phyloP scores from a whole-genome alignment of 352 stramenopile species.

The Phytophthora syringae region DNA sequence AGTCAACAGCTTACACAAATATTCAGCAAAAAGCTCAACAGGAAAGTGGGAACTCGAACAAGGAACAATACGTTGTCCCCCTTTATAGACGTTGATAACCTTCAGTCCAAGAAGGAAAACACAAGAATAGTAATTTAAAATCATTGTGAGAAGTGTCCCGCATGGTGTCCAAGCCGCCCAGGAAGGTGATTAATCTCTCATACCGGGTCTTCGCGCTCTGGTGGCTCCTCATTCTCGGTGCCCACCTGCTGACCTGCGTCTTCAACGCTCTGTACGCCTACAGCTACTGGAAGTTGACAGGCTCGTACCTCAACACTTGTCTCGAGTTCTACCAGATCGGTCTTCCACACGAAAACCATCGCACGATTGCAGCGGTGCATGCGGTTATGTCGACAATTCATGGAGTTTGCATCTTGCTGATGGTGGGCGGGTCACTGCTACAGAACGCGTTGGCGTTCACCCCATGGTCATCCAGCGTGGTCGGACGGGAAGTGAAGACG shows the following conservation, averaged over 20 bases:
- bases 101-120: no score
- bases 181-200: slow-evolving; percentile 3
- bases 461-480: slow-evolving; percentile 15
- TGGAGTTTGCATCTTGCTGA: slow-evolving; percentile 22
- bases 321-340: slow-evolving; percentile 19
- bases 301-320: slow-evolving; percentile 3
- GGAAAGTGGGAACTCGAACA: no score
- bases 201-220: not conserved
- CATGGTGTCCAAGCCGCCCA: no score
- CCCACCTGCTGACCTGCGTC: not conserved
- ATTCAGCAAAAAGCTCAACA: no score
- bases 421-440: slow-evolving; percentile 12
- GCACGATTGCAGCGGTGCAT: slow-evolving; percentile 24
- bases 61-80: no score
- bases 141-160: no score
- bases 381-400: slow-evolving; percentile 32
- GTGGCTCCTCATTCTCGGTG: not conserved
- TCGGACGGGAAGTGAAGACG: not conserved
- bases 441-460: slow-evolving; percentile 22
- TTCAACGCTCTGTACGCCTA: slow-evolving; percentile 11
- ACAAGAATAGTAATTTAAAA: no score
- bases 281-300: slow-evolving; percentile 9
- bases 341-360: slow-evolving; percentile 11
- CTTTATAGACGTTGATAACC: no score
- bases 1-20: no score